A percentile compares a stretch with the other conserved stretches of the same genome.
Conservation (phyloP, 768 basidiomycete genomes). For the Lentinula guzmanii region DNA sequence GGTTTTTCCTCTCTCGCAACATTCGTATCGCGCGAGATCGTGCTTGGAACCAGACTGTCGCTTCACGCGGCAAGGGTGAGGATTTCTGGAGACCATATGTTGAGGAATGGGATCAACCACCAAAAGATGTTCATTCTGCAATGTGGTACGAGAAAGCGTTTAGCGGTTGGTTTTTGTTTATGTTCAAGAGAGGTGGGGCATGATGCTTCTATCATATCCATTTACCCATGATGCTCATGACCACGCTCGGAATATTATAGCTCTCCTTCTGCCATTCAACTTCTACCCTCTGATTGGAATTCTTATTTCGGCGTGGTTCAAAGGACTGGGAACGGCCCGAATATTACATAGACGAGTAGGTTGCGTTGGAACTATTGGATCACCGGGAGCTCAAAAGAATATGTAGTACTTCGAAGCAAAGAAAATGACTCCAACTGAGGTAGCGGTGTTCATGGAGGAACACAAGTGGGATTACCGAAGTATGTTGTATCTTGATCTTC, state of each 20-base stretch:
- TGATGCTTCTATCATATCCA: not conserved
- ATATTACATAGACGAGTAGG: slow-evolving; percentile 61
- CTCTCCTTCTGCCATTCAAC: slow-evolving; percentile 53
- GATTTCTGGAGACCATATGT: slow-evolving; percentile 84
- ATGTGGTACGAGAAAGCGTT: slow-evolving; percentile 27
- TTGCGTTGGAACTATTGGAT: not conserved
- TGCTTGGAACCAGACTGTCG: slow-evolving; percentile 78
- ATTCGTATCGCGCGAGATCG: slow-evolving; percentile 73
- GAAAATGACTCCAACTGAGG: slow-evolving; percentile 66
- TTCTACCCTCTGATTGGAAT: slow-evolving; percentile 70
- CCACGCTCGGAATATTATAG: slow-evolving; percentile 21
- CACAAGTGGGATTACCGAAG: slow-evolving; percentile 85
- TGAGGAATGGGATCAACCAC: slow-evolving; percentile 74
- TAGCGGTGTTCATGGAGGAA: slow-evolving; percentile 79
- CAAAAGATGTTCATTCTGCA: slow-evolving; percentile 21
- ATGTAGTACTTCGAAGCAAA: slow-evolving; percentile 78
- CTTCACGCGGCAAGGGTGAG: slow-evolving; percentile 73
- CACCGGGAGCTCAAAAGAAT: slow-evolving; percentile 1
- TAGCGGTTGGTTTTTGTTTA: slow-evolving; percentile 33
- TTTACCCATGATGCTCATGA: not conserved
- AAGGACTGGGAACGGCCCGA: slow-evolving; percentile 60
- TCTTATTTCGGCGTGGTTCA: slow-evolving; percentile 55
- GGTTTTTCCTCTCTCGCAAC: slow-evolving; percentile 81
- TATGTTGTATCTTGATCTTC: slow-evolving; percentile 22
- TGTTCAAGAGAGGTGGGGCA: slow-evolving; percentile 39